These are phyloP conservation scores for Pythium aquatile DNA, from an alignment of 352 stramenopile genomes.

Conservation along the genomic window DNA sequence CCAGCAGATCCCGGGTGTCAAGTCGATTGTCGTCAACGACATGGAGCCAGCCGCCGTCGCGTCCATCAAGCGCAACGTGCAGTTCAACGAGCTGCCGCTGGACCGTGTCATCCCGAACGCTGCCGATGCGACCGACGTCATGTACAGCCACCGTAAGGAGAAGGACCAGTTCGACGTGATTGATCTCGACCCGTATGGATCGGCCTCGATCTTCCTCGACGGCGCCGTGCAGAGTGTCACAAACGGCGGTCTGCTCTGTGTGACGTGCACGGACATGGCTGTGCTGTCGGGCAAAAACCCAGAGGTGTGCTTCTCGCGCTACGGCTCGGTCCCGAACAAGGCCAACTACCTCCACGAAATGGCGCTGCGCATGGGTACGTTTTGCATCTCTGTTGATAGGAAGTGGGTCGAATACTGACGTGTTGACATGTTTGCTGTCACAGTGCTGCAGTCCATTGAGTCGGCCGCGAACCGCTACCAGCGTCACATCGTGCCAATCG, in stretches of 20 bases:
- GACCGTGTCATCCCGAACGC: slow-evolving; percentile 85
- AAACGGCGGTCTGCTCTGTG: slow-evolving; percentile 96
- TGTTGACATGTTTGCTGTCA: slow-evolving; percentile 14
- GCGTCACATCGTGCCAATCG: slow-evolving; percentile 95
- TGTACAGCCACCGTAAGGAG: slow-evolving; percentile 85
- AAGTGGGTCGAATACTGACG: background rate
- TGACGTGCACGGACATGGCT: slow-evolving; percentile 99
- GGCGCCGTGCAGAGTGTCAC: slow-evolving; percentile 94
- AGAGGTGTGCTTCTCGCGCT: slow-evolving; percentile 88
- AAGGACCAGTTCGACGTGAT: slow-evolving; percentile 98
- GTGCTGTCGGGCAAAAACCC: slow-evolving; percentile 88
- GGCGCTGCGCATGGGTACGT: slow-evolving; percentile 77
- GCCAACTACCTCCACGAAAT: slow-evolving; percentile 88
- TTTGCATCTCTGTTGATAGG: background rate
- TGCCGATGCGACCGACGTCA: slow-evolving; percentile 84
- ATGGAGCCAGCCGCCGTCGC: slow-evolving; percentile 96
- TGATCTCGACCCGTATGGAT: slow-evolving; percentile 99
- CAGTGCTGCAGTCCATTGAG: slow-evolving; percentile 96
- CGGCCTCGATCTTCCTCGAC: slow-evolving; percentile 98
- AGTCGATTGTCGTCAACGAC: slow-evolving; percentile 99
- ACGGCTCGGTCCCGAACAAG: slow-evolving; percentile 85
- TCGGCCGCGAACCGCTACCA: slow-evolving; percentile 94
- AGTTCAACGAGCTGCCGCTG: slow-evolving; percentile 82
- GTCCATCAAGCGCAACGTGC: slow-evolving; percentile 94
- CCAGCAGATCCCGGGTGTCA: slow-evolving; percentile 97